A percentile compares a stretch with the other conserved stretches of the same genome.
These are phyloP conservation scores for Macadamia integrifolia DNA, from an alignment of 164 flowering plant genomes.

Conservation along the genomic window DNA sequence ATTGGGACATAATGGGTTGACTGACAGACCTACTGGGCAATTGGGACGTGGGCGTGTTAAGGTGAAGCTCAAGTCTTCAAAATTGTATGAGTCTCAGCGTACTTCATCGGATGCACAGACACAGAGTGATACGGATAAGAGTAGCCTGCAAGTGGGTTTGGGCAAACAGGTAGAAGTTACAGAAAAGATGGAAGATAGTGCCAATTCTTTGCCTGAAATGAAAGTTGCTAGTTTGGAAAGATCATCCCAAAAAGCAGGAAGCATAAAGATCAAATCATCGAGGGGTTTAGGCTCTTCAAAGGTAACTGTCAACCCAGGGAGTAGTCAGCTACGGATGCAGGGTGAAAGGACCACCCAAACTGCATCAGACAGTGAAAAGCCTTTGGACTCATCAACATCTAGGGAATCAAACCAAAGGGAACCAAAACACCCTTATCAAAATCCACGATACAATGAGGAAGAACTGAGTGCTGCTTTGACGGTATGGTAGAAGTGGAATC, in stretches of 20 bases:
- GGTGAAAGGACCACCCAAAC: slow-evolving; percentile 16
- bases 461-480: slow-evolving; percentile 50
- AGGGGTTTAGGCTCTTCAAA: slow-evolving; percentile 34
- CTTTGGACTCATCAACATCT: slow-evolving; percentile 5
- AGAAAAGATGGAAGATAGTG: slow-evolving; percentile 59
- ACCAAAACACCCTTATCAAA: slow-evolving; percentile 15
- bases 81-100: slow-evolving; percentile 33
- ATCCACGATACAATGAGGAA: slow-evolving; percentile 40
- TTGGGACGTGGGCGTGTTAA: slow-evolving; percentile 64
- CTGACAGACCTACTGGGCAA: slow-evolving; percentile 32
- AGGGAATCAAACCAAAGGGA: slow-evolving; percentile 23
- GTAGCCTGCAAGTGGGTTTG: slow-evolving; percentile 36
- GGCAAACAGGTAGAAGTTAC: slow-evolving; percentile 37
- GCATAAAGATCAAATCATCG: slow-evolving; percentile 73
- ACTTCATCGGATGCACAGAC: slow-evolving; percentile 41
- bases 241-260: slow-evolving; percentile 44
- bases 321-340: slow-evolving; percentile 19
- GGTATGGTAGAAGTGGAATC: slow-evolving; percentile 21
- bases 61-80: slow-evolving; percentile 75
- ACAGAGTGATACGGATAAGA: slow-evolving; percentile 63
- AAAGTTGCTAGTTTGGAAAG: slow-evolving; percentile 24
- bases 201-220: slow-evolving; percentile 39
- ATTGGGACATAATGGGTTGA: slow-evolving; percentile 34
- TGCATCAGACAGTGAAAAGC: slow-evolving; percentile 12
- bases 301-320: slow-evolving; percentile 17